Percentiles rank a stretch among this genome's conserved stretches.
These are phyloP conservation scores for Canna indica DNA, from an alignment of 176 grass and related monocot species.

Conservation along the genomic window DNA sequence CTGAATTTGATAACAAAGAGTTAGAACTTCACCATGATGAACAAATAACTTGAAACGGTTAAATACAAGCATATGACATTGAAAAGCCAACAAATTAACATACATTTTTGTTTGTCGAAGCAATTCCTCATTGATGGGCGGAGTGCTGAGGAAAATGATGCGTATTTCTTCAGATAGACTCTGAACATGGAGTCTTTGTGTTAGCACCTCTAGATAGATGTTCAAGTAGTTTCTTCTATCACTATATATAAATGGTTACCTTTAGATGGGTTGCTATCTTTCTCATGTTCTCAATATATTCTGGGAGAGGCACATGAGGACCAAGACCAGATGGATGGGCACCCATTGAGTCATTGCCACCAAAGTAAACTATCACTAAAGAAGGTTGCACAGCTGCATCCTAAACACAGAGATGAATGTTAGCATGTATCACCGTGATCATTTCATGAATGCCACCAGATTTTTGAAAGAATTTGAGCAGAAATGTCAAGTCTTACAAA, in stretches of 20 bases:
- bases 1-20: slow-evolving; percentile 6
- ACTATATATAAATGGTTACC: not conserved
- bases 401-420: not conserved
- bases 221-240: not conserved
- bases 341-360: slow-evolving; percentile 15
- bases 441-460: too few relatives aligned
- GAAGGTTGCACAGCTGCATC: slow-evolving; percentile 23
- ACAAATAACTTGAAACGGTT: slow-evolving; percentile 1
- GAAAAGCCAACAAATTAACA: not conserved
- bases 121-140: slow-evolving; percentile 19
- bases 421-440: too few relatives aligned
- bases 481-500: too few relatives aligned
- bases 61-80: not conserved
- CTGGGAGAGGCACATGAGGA: slow-evolving; percentile 26
- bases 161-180: slow-evolving; percentile 25
- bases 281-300: slow-evolving; percentile 29
- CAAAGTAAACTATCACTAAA: slow-evolving; percentile 26
- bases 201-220: not conserved
- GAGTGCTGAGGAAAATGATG: slow-evolving; percentile 25
- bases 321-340: slow-evolving; percentile 1
- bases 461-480: too few relatives aligned
- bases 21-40: not conserved
- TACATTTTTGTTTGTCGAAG: not conserved
- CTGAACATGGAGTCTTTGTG: slow-evolving; percentile 7
- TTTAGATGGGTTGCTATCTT: slow-evolving; percentile 12